These are phyloP conservation scores for Isatis tinctoria DNA, from an alignment of 345 rosid genomes.

Conservation along the genomic window DNA sequence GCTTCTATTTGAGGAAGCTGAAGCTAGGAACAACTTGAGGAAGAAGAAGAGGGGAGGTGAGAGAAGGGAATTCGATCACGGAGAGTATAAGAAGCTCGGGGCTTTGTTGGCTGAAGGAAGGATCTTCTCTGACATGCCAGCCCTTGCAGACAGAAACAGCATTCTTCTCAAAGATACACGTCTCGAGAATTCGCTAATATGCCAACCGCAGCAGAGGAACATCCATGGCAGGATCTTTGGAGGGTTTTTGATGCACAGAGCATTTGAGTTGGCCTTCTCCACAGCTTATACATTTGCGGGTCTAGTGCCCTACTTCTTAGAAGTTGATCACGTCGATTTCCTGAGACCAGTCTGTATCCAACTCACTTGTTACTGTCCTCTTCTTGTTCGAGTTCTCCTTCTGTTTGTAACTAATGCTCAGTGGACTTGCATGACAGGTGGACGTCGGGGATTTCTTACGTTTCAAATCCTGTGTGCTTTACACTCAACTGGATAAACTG, in stretches of 20 bases:
- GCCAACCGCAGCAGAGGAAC: slow-evolving; percentile 89
- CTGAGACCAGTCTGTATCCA: slow-evolving; percentile 60
- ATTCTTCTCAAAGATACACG: slow-evolving; percentile 70
- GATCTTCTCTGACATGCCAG: slow-evolving; percentile 75
- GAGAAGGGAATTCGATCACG: slow-evolving; percentile 45
- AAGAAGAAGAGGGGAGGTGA: slow-evolving; percentile 53
- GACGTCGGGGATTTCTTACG: slow-evolving; percentile 85
- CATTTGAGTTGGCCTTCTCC: slow-evolving; percentile 85
- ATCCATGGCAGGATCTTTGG: slow-evolving; percentile 80
- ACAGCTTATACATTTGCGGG: slow-evolving; percentile 88
- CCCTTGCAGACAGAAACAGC: slow-evolving; percentile 81
- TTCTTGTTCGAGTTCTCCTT: neutral
- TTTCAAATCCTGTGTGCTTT: slow-evolving; percentile 68
- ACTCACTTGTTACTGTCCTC: slow-evolving; percentile 1
- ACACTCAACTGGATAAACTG: slow-evolving; percentile 61
- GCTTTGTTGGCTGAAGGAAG: slow-evolving; percentile 69
- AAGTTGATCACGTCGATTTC: slow-evolving; percentile 91
- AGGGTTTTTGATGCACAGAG: slow-evolving; percentile 76
- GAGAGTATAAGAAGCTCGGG: slow-evolving; percentile 41
- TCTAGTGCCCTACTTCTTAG: slow-evolving; percentile 67
- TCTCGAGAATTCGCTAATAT: slow-evolving; percentile 63
- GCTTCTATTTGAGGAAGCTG: slow-evolving; percentile 66
- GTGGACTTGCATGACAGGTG: slow-evolving; percentile 44
- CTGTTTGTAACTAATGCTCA: neutral
- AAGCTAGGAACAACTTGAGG: slow-evolving; percentile 61